Percentiles rank a stretch among this genome's conserved stretches.
phyloP scores from a whole-genome alignment of 2,329 filamentous ascomycete species.

The Sclerotinia nivalis region DNA sequence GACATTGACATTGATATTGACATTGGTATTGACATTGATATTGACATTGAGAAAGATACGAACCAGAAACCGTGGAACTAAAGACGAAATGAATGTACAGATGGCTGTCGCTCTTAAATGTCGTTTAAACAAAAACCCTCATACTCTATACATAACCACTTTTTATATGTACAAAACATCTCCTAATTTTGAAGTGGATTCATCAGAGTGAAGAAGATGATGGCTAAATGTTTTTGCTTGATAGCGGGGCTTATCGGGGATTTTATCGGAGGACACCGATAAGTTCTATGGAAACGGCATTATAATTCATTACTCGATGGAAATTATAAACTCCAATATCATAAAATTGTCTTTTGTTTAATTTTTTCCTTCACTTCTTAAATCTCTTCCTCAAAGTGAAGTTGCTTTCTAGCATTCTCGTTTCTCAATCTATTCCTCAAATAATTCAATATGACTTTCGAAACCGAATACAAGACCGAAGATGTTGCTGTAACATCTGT shows the following conservation, averaged over 20 bases:
- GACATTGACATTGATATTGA: too few species aligned
- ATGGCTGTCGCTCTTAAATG: too few species aligned
- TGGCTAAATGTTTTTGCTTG: neutral
- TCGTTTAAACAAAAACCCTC: too few species aligned
- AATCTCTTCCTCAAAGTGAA: neutral
- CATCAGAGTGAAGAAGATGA: neutral
- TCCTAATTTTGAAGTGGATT: too few species aligned
- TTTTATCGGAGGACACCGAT: conserved; percentile 30
- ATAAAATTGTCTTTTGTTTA: neutral
- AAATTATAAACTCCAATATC: conserved; percentile 26
- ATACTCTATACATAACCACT: too few species aligned
- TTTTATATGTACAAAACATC: too few species aligned
- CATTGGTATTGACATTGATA: too few species aligned
- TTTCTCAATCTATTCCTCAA: neutral
- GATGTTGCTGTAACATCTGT: conserved; percentile 52
- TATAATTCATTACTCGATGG: conserved; percentile 33
- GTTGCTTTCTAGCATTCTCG: neutral
- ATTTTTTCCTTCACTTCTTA: neutral
- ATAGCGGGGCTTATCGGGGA: conserved; percentile 26
- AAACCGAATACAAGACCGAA: conserved; percentile 58
- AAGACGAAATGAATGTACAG: too few species aligned
- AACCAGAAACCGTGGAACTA: too few species aligned
- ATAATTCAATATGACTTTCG: conserved; percentile 37
- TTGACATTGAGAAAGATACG: too few species aligned
- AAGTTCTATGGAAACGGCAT: neutral